Conservation (phyloP, 371 early-diverging fungal genomes). For the Basidiobolus meristosporus region DNA sequence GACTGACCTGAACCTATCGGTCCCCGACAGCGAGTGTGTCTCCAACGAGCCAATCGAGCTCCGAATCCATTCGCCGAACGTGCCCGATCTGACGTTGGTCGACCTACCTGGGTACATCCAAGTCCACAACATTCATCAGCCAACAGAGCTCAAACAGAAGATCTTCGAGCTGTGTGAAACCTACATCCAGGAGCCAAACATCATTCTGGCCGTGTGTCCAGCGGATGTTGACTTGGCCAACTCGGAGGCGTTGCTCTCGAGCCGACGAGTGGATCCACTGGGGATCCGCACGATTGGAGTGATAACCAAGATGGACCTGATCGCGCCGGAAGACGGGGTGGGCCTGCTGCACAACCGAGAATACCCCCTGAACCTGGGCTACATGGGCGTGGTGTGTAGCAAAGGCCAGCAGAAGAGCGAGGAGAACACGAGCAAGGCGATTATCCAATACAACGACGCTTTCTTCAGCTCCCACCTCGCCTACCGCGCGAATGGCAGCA, state of each 20-base stretch:
- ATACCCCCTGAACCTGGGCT: slow-evolving; percentile 89
- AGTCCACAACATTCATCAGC: slow-evolving; percentile 87
- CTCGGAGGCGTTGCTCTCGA: slow-evolving; percentile 89
- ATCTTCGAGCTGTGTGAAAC: slow-evolving; percentile 86
- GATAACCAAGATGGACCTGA: slow-evolving; percentile 96
- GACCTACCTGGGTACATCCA: slow-evolving; percentile 99
- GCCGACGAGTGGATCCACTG: slow-evolving; percentile 83
- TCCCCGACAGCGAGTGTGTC: slow-evolving; percentile 82
- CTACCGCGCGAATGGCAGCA: slow-evolving; percentile 38
- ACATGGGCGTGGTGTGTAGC: slow-evolving; percentile 96
- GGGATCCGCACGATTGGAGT: slow-evolving; percentile 95
- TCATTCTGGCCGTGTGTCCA: slow-evolving; percentile 93
- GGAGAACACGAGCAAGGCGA: slow-evolving; percentile 19
- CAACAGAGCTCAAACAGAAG: slow-evolving; percentile 74
- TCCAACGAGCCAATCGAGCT: slow-evolving; percentile 88
- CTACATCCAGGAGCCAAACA: slow-evolving; percentile 85
- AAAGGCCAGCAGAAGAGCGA: slow-evolving; percentile 21
- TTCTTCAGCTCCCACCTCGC: slow-evolving; percentile 39
- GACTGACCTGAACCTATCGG: slow-evolving; percentile 81
- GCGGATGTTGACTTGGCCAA: slow-evolving; percentile 98
- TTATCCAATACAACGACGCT: slow-evolving; percentile 43
- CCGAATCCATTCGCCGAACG: slow-evolving; percentile 78
- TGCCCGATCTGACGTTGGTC: slow-evolving; percentile 91
- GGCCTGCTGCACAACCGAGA: slow-evolving; percentile 74
- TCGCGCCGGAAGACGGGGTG: slow-evolving; percentile 69